Evolutionary conservation across 208 protist genomes (phyloP).

Genomic region (Porcisia hertigi): DNA sequence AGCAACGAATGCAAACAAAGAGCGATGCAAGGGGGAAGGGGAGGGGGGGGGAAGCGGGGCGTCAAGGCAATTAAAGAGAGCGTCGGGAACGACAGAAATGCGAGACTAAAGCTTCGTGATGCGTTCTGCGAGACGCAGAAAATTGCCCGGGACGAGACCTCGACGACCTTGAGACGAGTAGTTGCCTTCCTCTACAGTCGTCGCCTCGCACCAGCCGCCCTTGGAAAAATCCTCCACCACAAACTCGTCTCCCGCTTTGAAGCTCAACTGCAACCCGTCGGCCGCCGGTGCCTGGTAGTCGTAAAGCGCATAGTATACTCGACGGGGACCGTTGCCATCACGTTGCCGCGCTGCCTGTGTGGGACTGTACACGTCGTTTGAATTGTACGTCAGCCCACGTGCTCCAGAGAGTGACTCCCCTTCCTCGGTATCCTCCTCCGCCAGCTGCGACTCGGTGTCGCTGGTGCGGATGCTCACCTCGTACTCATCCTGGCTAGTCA

Average conservation of each 20-base stretch:
- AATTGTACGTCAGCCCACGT: constrained; percentile 10
- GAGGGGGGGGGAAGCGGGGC: not conserved
- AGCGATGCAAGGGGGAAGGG: not conserved
- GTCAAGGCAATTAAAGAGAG: not conserved
- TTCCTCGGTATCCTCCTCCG: constrained; percentile 10
- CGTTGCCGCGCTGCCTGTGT: constrained; percentile 9
- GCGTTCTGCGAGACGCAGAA: constrained; percentile 59
- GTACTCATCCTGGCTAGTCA: constrained; percentile 56
- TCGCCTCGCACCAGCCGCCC: constrained; percentile 72
- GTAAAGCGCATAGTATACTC: constrained; percentile 71
- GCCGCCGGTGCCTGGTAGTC: constrained; percentile 56
- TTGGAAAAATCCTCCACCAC: constrained; percentile 73
- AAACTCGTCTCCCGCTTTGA: constrained; percentile 84
- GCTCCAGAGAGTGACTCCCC: constrained; percentile 29
- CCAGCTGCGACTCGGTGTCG: constrained; percentile 69
- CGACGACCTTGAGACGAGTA: constrained; percentile 22
- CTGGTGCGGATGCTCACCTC: constrained; percentile 33
- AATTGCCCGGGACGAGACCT: constrained; percentile 79
- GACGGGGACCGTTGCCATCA: constrained; percentile 12
- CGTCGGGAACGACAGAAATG: not conserved
- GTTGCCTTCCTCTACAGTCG: constrained; percentile 26
- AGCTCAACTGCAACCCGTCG: constrained; percentile 54
- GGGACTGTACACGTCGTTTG: constrained; percentile 15
- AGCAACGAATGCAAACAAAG: not conserved
- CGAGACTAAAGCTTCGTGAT: constrained; percentile 39